phyloP scores from a whole-genome alignment of 345 rosid species.

The Eutrema yunnanense region DNA sequence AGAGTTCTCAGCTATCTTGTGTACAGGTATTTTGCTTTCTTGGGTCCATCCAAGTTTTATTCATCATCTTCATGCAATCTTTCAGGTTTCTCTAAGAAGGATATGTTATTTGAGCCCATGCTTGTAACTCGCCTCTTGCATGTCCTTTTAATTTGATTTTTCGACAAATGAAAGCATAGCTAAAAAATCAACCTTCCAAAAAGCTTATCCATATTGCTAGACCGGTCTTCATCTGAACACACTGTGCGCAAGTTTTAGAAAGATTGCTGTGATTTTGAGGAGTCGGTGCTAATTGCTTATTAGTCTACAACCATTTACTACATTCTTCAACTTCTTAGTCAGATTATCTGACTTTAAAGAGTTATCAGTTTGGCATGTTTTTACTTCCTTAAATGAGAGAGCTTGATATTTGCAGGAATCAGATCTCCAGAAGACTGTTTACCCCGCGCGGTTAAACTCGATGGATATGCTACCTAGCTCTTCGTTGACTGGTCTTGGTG shows the following conservation, averaged over 20 bases:
- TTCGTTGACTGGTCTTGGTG: conserved; percentile 36
- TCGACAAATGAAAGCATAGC: background rate
- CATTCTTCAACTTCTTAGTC: background rate
- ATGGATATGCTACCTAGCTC: conserved; percentile 64
- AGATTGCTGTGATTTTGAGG: background rate
- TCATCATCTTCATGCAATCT: background rate
- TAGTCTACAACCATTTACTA: background rate
- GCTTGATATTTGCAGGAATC: conserved; percentile 44
- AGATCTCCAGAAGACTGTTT: conserved; percentile 58
- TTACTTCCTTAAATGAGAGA: background rate
- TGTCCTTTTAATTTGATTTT: background rate
- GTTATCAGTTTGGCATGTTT: background rate
- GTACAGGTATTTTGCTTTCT: conserved; percentile 47
- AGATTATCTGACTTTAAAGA: background rate
- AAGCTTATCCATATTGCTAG: background rate
- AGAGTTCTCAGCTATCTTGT: conserved; percentile 60
- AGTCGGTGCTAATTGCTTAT: background rate
- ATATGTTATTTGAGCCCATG: background rate
- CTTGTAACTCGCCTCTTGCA: background rate
- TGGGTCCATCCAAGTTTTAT: background rate
- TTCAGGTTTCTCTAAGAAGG: background rate
- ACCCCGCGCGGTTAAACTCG: conserved; percentile 61
- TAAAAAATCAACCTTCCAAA: background rate
- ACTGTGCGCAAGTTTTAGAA: background rate
- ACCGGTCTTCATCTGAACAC: background rate